Percentiles rank a stretch among this genome's conserved stretches.
These are phyloP conservation scores for Botrytis fabae DNA, from an alignment of 2,329 filamentous ascomycete genomes.

Conservation along the genomic window DNA sequence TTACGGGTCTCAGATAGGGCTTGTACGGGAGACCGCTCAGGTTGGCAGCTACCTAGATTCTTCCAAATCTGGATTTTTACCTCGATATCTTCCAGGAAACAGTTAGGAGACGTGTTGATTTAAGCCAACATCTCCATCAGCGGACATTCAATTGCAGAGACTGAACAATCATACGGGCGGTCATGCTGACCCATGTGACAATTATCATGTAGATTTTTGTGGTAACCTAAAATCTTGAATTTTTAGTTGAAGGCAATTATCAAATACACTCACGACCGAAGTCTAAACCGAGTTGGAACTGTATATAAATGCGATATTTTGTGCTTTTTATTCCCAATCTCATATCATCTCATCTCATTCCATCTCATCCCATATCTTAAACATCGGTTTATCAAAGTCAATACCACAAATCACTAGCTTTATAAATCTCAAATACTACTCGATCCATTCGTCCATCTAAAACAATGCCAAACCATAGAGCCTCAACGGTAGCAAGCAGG, in stretches of 20 bases:
- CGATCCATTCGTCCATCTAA: background rate
- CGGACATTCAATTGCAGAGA: accelerated
- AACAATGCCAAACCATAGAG: background rate
- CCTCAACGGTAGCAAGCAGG: no score
- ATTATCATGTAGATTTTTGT: background rate
- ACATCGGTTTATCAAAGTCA: background rate
- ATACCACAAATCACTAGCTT: background rate
- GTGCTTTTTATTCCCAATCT: background rate
- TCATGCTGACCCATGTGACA: background rate
- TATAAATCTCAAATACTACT: background rate
- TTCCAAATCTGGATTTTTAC: background rate
- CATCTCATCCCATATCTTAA: background rate
- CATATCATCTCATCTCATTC: background rate
- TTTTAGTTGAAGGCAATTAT: background rate
- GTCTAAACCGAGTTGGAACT: background rate
- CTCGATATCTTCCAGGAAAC: background rate
- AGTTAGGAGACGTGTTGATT: background rate
- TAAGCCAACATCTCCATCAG: background rate
- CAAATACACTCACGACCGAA: background rate
- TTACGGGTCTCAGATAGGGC: background rate
- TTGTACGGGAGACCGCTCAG: accelerated
- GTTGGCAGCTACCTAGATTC: background rate
- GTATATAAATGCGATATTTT: background rate
- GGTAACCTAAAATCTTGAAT: background rate
- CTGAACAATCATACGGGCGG: no score